Conservation (phyloP, 805 yeast species). For the Candida xiaguanensis region DNA sequence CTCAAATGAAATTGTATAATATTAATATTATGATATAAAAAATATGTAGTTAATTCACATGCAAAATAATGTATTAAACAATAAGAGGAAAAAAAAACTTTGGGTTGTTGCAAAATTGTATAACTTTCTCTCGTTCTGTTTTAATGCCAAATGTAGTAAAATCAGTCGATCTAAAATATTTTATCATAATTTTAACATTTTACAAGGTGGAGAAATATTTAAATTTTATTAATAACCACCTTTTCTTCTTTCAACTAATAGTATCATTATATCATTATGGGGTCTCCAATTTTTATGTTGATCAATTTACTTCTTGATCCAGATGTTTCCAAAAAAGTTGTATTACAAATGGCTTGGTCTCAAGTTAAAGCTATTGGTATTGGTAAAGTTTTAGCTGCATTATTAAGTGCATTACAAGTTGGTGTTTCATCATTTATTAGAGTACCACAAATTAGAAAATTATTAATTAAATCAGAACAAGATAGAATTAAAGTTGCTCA, state of each 20-base stretch:
- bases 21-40: too few species aligned
- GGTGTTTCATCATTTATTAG: constrained; percentile 36
- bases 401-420: constrained; percentile 32
- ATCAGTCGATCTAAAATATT: not conserved
- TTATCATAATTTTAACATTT: too few species aligned
- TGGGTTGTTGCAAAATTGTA: not conserved
- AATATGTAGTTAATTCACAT: too few species aligned
- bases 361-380: constrained; percentile 32
- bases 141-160: not conserved
- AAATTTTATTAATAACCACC: not conserved
- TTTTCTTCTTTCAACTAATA: too few species aligned
- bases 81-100: not conserved
- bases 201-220: not conserved
- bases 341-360: constrained; percentile 33
- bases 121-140: not conserved
- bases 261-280: too few species aligned
- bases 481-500: constrained; percentile 27
- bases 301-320: constrained; percentile 36
- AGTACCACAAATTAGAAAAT: constrained; percentile 39
- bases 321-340: constrained; percentile 35
- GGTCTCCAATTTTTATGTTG: constrained; percentile 25
- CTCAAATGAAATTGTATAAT: not conserved
- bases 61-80: not conserved
- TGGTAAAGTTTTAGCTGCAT: constrained; percentile 28
- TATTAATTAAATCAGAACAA: constrained; percentile 19